Evolutionary conservation across 176 grass and related monocot species (phyloP), one percentile per base, ranked within the genome.

Genomic region (Phragmites australis): DNA sequence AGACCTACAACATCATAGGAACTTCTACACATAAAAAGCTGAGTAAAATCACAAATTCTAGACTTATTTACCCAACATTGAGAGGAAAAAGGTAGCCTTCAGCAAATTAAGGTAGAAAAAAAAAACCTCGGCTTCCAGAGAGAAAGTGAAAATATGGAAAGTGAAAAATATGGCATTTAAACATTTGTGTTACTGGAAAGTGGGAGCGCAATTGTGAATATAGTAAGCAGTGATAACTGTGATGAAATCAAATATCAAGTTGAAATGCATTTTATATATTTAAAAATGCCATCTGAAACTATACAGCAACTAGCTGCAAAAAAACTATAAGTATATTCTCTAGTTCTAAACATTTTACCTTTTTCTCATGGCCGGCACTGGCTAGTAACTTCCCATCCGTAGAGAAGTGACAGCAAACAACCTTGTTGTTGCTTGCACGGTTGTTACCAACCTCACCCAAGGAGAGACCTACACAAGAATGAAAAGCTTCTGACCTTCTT

Each of bases 341-440:
- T 60, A 79, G 54, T 55, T 22, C 64, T 34, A 53, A 17, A 63
- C 29, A 74, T 66, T 51, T 75, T 79, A 94, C 92, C 89, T 91
- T 94, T 79, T 91, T 94, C 62, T 94, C 92, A 85, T 94, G 92
- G 49, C 92, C 92, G 40, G 92, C 92, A 55, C 89, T 91, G 72
- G 92, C 92, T 51, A 94, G 83, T 60, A 91, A 82, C 72, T 91
- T 94, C 65, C 89, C 92, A 42, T 94, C 92, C 43, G 92, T 79
- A 68, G 92, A 94, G 83, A 94, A 94, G 78, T 94, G 83, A 47
- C 92, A 94, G 68, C 83, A 91, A 59, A 94, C 84, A 76, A 94
- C 83, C 82, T 94, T 94, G 81, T 69, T 89, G 86, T 78, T 89
- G 74, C 92, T 91, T 66, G 86, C 59, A 85, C 77, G 83, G 39